Conservation (phyloP, 2,329 filamentous ascomycete species). For the Monosporascus sp. region DNA sequence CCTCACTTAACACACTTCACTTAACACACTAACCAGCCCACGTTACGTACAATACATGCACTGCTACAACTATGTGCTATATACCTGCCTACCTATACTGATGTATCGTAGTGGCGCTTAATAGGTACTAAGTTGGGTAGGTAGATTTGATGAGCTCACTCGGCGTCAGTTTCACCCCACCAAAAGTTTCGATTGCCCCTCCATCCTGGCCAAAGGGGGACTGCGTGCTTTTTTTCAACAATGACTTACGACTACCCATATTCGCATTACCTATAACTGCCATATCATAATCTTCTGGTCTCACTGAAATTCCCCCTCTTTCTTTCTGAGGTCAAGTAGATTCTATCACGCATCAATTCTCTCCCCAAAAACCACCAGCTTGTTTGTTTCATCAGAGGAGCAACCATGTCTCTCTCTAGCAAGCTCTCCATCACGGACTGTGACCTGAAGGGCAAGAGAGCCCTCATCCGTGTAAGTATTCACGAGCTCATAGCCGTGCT, state of each 20-base stretch:
- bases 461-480: conserved; percentile 82
- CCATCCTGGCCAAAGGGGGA: conserved; percentile 9
- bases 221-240: conserved; percentile 9
- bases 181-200: conserved; percentile 16
- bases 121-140: background rate
- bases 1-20: no score
- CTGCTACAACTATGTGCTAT: no score
- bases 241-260: background rate
- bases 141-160: background rate
- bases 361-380: conserved; percentile 6
- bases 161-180: conserved; percentile 13
- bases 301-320: background rate
- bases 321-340: background rate
- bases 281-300: background rate
- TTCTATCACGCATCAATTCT: conserved; percentile 11
- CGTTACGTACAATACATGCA: no score
- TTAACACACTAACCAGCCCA: no score
- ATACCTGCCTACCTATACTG: no score
- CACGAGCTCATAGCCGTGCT: background rate
- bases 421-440: conserved; percentile 97
- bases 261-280: no score
- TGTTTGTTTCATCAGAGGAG: conserved; percentile 2
- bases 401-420: conserved; percentile 91
- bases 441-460: conserved; percentile 96
- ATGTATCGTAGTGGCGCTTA: no score